Evolutionary conservation across 2,329 filamentous ascomycete species (phyloP), one percentile per base, ranked within the genome.

Genomic region (Trichophaea hybrida): DNA sequence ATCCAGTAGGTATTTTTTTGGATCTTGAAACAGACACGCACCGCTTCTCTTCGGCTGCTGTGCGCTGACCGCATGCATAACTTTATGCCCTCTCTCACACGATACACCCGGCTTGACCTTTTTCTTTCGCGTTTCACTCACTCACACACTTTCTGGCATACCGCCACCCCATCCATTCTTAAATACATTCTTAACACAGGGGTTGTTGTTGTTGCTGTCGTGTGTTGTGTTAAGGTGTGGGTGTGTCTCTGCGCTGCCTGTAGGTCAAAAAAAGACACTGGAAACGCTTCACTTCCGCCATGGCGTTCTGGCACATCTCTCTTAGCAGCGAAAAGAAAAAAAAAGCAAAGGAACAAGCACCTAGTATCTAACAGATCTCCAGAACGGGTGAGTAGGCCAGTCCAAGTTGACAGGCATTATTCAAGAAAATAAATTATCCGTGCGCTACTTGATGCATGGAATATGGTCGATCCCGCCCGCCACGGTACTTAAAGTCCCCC

Each of bases 21-120:
- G 44, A 49, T 49, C 44, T 49, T 12, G 50, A 53, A 53, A 53
- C 50, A 37, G 34, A 33, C 50, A 53, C 50, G 50, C 50, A 53
- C 24, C 44, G 44, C 15, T 53, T 53, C 31, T 32, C 13, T 12
- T 34, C 17, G 12, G 50, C 50, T 53, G 15, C 50, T 53, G 24
- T 53, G 24, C 34, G 50, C 50, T 53, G 50, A 53, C 50, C 34
- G 50, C 50, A 53, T 53, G 50, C 50, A 53, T 53, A 53, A 34
- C 24, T 53, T 53, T 53, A 53, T 53, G 50, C 50, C 50, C 50
- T 53, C 34, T 24, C 24, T 24, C 24, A 24, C 24, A 24, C 24
- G 24, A 24, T 24, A 53, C 44, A 49, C 15, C 44, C 44, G 44
- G 24, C 44, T 13, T 24, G 10, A 49, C 44, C 44, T 49, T 12